phyloP scores from a whole-genome alignment of 169 alveolate species.

The Plasmodium fragile region DNA sequence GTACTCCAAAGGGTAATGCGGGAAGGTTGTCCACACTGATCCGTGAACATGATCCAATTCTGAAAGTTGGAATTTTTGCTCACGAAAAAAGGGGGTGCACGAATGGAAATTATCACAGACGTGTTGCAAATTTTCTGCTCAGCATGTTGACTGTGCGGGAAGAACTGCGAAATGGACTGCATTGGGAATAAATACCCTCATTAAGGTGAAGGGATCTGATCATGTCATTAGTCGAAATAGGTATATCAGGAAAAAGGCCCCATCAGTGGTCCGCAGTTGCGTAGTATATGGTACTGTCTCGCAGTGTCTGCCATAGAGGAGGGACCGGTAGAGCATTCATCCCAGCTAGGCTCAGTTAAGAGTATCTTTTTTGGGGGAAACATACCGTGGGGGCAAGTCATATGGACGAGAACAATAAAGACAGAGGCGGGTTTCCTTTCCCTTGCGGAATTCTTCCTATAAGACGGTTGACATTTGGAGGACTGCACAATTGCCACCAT shows the following conservation, averaged over 20 bases:
- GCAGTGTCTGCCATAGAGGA: not conserved
- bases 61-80: not conserved
- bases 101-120: not conserved
- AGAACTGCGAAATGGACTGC: not conserved
- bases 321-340: not conserved
- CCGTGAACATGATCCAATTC: not conserved
- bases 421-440: not conserved
- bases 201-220: not conserved
- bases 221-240: not conserved
- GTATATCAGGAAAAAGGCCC: not conserved
- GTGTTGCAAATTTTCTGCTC: not conserved
- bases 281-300: not conserved
- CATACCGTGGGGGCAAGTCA: not conserved
- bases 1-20: not conserved
- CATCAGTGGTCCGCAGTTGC: not conserved
- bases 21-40: not conserved
- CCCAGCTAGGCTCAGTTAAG: not conserved
- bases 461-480: not conserved
- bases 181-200: not conserved
- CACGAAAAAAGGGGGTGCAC: not conserved
- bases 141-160: not conserved
- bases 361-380: not conserved
- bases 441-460: not conserved
- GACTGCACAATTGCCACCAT: not conserved
- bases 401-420: not conserved